Evolutionary conservation across 2,329 filamentous ascomycete species (phyloP).

Genomic region (Penicillium olsonii): DNA sequence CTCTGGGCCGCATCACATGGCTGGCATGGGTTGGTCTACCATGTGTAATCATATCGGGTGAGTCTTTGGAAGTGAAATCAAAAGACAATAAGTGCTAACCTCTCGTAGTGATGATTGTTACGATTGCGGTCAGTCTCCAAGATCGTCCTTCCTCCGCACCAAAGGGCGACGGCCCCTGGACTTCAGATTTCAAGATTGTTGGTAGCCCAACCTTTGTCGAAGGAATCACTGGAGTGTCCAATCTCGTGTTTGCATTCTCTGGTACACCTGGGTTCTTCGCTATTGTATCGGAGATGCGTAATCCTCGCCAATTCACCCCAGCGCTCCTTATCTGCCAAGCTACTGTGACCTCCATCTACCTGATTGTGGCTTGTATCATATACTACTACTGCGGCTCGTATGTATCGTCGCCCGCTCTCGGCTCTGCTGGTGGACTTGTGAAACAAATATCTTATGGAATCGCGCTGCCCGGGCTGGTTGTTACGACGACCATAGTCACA

Average conservation of each 20-base stretch:
- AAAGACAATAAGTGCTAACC: constrained; percentile 1
- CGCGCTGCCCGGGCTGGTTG: constrained; percentile 28
- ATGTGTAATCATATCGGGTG: constrained; percentile 31
- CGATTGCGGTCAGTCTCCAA: constrained; percentile 20
- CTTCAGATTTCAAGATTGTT: constrained; percentile 21
- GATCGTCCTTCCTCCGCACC: constrained; percentile 10
- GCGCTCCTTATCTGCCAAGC: constrained; percentile 35
- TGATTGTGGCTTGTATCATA: constrained; percentile 42
- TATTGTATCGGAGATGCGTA: constrained; percentile 42
- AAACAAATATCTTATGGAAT: constrained; percentile 48
- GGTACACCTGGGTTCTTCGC: constrained; percentile 35
- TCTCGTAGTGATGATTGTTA: constrained; percentile 31
- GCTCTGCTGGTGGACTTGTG: constrained; percentile 42
- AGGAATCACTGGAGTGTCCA: constrained; percentile 20
- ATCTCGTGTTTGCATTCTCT: constrained; percentile 19
- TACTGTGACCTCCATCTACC: constrained; percentile 35
- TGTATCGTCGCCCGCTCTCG: constrained; percentile 48
- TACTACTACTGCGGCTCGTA: constrained; percentile 49
- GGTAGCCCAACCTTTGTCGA: constrained; percentile 16
- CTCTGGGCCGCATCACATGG: constrained; percentile 35
- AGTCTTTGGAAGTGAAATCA: constrained; percentile 20
- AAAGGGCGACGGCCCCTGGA: constrained; percentile 29
- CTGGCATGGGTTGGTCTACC: constrained; percentile 35
- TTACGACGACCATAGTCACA: constrained; percentile 19
- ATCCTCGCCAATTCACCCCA: constrained; percentile 35